These are phyloP conservation scores for Lactarius quietus DNA, from an alignment of 768 basidiomycete species.

Conservation along the genomic window DNA sequence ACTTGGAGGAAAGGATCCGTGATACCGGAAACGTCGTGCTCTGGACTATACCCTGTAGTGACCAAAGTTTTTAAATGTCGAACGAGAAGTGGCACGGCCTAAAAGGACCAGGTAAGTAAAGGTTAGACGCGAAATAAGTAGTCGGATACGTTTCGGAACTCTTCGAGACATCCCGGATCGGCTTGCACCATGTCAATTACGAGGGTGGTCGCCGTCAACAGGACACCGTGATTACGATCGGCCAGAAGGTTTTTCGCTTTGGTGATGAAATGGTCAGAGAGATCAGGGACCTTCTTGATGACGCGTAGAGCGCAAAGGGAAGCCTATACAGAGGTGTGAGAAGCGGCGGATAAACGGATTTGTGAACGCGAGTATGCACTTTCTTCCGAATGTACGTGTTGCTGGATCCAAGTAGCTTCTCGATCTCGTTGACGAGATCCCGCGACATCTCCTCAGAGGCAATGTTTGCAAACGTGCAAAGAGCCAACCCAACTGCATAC, in stretches of 20 bases:
- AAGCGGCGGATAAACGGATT: neutral
- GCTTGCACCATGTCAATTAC: conserved; percentile 91
- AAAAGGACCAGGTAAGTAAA: conserved; percentile 14
- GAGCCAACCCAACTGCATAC: conserved; percentile 95
- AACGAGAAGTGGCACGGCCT: conserved; percentile 93
- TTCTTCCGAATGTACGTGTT: conserved; percentile 99
- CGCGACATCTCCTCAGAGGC: conserved; percentile 99
- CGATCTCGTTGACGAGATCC: conserved; percentile 96
- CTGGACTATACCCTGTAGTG: conserved; percentile 96
- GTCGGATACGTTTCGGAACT: conserved; percentile 79
- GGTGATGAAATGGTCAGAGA: conserved; percentile 84
- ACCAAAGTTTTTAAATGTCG: conserved; percentile 92
- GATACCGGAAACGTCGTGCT: conserved; percentile 99
- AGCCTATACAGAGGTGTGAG: conserved; percentile 51
- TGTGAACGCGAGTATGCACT: conserved; percentile 44
- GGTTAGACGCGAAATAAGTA: conserved; percentile 9
- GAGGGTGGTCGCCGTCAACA: conserved; percentile 90
- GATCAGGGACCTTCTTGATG: conserved; percentile 93
- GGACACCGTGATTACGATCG: conserved; percentile 95
- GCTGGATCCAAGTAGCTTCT: conserved; percentile 93
- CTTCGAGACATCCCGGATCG: conserved; percentile 67
- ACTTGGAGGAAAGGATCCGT: conserved; percentile 95
- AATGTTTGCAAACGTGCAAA: conserved; percentile 98
- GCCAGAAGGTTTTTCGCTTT: conserved; percentile 90
- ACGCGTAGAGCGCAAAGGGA: conserved; percentile 93